Percentiles rank a stretch among this genome's conserved stretches.
These are phyloP conservation scores for Protomyces lactucae-debilis DNA, from an alignment of 1,139 yeast species.

Conservation along the genomic window DNA sequence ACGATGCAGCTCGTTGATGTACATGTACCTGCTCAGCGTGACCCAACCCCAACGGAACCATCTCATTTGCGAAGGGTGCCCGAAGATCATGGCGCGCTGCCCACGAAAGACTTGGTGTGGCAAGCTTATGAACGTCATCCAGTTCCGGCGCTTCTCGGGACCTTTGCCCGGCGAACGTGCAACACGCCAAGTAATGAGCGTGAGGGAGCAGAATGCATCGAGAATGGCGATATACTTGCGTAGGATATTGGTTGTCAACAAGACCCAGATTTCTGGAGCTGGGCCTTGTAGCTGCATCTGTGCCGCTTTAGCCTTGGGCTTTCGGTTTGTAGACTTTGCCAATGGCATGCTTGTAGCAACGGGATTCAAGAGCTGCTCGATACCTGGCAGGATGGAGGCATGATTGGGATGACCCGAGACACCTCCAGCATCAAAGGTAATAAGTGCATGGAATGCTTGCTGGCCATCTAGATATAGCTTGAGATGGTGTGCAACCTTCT, in stretches of 20 bases:
- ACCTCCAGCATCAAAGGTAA: slow-evolving; percentile 81
- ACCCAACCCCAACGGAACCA: slow-evolving; percentile 96
- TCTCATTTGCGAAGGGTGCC: slow-evolving; percentile 85
- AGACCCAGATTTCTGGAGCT: slow-evolving; percentile 35
- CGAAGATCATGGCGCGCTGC: slow-evolving; percentile 72
- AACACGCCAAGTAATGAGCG: slow-evolving; percentile 28
- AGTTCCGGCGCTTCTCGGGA: slow-evolving; percentile 8
- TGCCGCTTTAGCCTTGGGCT: background rate
- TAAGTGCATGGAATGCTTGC: slow-evolving; percentile 37
- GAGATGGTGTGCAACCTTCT: slow-evolving; percentile 39
- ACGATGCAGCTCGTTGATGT: slow-evolving; percentile 54
- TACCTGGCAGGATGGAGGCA: slow-evolving; percentile 43
- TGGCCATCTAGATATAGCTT: background rate
- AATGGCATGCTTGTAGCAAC: slow-evolving; percentile 31
- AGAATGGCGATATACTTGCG: slow-evolving; percentile 40
- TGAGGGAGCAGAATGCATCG: slow-evolving; percentile 36
- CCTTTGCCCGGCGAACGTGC: slow-evolving; percentile 10
- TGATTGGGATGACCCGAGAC: slow-evolving; percentile 87
- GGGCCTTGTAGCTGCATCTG: background rate
- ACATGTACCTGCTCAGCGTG: slow-evolving; percentile 64
- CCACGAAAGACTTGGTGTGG: slow-evolving; percentile 57
- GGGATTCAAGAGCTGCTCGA: slow-evolving; percentile 19
- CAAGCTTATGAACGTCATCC: slow-evolving; percentile 46
- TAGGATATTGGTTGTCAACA: slow-evolving; percentile 41
- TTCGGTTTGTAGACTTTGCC: background rate